Conservation (phyloP, 345 rosid genomes). For the Salix suchowensis region DNA sequence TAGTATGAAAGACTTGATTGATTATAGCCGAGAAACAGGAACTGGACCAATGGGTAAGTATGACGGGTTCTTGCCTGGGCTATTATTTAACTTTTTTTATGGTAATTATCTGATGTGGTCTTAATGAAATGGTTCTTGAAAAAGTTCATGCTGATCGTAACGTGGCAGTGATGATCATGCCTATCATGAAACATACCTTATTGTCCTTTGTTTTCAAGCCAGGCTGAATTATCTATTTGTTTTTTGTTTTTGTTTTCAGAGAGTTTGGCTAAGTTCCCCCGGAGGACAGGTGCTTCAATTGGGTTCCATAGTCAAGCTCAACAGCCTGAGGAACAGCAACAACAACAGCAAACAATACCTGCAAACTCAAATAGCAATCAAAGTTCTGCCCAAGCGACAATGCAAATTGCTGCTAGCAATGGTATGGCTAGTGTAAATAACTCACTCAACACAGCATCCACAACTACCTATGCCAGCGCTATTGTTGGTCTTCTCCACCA, state of each 20-base stretch:
- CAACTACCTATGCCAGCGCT: slow-evolving; percentile 62
- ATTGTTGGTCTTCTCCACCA: slow-evolving; percentile 88
- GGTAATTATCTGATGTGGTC: not conserved
- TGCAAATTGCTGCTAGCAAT: slow-evolving; percentile 53
- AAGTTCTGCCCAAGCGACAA: slow-evolving; percentile 43
- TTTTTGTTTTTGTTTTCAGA: slow-evolving; percentile 38
- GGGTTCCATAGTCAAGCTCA: slow-evolving; percentile 52
- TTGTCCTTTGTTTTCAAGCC: not conserved
- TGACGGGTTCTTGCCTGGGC: not conserved
- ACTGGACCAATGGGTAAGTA: slow-evolving; percentile 96
- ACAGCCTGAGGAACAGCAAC: slow-evolving; percentile 57
- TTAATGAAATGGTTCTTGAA: not conserved
- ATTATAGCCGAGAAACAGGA: slow-evolving; percentile 85
- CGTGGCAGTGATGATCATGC: not conserved
- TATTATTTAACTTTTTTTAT: not conserved
- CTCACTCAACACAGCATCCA: slow-evolving; percentile 48
- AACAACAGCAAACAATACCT: slow-evolving; percentile 42
- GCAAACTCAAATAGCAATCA: slow-evolving; percentile 50
- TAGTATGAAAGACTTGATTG: slow-evolving; percentile 99
- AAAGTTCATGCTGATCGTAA: not conserved
- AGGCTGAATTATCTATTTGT: not conserved
- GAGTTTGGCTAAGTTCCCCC: slow-evolving; percentile 94
- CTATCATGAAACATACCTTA: not conserved
- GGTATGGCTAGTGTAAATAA: slow-evolving; percentile 50
- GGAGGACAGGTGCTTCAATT: slow-evolving; percentile 55